These are phyloP conservation scores for Sclerotinia spermophila DNA, from an alignment of 2,329 filamentous ascomycete genomes.

Conservation along the genomic window DNA sequence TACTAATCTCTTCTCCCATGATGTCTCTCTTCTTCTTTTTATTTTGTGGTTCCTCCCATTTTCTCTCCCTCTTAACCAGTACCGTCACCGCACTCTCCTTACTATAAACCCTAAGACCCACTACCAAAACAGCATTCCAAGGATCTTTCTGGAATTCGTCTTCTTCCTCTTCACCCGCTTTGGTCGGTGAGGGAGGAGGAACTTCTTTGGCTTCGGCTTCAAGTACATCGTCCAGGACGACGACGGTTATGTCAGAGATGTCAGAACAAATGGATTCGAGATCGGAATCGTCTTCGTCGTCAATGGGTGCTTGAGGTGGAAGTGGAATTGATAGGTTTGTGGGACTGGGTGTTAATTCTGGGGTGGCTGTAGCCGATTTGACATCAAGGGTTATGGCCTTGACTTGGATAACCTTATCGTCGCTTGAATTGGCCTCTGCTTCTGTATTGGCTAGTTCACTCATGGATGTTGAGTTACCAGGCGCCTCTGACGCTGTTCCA, in stretches of 20 bases:
- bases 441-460: neutral
- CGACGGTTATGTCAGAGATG: slow-evolving; percentile 25
- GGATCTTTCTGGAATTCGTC: slow-evolving; percentile 54
- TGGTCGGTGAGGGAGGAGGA: slow-evolving; percentile 20
- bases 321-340: neutral
- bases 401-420: slow-evolving; percentile 7
- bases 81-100: slow-evolving; percentile 40
- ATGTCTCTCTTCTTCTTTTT: slow-evolving; percentile 38
- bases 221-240: slow-evolving; percentile 24
- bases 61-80: slow-evolving; percentile 28
- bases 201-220: slow-evolving; percentile 20
- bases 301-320: neutral
- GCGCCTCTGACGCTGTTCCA: neutral
- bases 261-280: slow-evolving; percentile 27
- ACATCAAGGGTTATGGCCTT: slow-evolving; percentile 5
- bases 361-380: neutral
- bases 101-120: slow-evolving; percentile 59
- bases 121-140: slow-evolving; percentile 61
- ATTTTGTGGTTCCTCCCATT: slow-evolving; percentile 27
- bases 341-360: neutral
- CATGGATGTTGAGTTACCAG: neutral
- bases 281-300: slow-evolving; percentile 17
- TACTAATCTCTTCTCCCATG: slow-evolving; percentile 44
- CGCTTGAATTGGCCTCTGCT: neutral
- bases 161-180: slow-evolving; percentile 44